Conservation (phyloP, 2,329 filamentous ascomycete species). For the Ceratocystis cacaofunesta region DNA sequence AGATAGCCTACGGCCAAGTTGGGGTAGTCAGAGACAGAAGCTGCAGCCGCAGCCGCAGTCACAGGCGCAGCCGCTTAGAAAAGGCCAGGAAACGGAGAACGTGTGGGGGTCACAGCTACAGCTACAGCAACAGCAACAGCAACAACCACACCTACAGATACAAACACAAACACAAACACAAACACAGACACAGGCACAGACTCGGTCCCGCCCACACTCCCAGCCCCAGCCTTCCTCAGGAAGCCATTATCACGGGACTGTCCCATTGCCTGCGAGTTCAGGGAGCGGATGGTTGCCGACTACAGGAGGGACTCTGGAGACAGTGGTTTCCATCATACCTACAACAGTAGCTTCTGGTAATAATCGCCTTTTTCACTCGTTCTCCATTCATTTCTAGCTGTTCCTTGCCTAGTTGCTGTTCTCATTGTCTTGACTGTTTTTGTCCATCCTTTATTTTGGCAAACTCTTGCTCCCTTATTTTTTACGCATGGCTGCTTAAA, state of each 20-base stretch:
- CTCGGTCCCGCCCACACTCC: background rate
- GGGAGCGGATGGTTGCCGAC: background rate
- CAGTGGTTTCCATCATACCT: background rate
- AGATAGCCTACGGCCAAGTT: slow-evolving; percentile 1
- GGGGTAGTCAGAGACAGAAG: background rate
- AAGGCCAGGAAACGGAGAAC: background rate
- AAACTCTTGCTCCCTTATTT: background rate
- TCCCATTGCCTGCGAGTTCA: background rate
- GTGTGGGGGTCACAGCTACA: background rate
- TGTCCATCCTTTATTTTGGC: background rate
- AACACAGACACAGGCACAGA: background rate
- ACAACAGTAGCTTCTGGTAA: background rate
- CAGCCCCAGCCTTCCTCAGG: no score
- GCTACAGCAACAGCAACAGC: background rate
- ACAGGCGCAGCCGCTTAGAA: background rate
- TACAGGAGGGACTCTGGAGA: background rate
- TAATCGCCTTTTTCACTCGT: background rate
- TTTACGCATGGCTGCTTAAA: no score
- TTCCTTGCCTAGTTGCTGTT: background rate
- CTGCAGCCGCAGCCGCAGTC: background rate
- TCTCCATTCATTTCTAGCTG: background rate
- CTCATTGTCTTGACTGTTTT: background rate
- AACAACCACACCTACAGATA: no score
- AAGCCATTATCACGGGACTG: no score
- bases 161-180: background rate